Conservation (phyloP, 2,329 filamentous ascomycete genomes). For the Tolypocladium ophioglossoides region DNA sequence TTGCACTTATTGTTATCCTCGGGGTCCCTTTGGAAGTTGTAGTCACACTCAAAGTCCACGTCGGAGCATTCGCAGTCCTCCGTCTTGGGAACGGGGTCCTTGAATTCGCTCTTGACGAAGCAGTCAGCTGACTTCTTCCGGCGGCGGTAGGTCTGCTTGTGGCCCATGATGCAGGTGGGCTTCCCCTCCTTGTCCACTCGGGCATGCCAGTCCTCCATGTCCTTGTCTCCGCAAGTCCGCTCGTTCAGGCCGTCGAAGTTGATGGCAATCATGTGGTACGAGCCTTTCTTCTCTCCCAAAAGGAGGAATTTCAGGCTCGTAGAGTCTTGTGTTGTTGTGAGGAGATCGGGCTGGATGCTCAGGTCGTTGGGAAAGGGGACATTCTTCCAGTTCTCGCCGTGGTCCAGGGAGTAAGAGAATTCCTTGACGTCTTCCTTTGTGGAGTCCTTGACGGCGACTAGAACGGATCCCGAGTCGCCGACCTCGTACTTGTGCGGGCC, state of each 20-base stretch:
- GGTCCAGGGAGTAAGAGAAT: constrained; percentile 71
- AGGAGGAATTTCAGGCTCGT: constrained; percentile 87
- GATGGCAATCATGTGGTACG: constrained; percentile 60
- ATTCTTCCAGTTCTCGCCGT: constrained; percentile 74
- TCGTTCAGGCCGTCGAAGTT: constrained; percentile 79
- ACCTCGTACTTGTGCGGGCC: constrained; percentile 94
- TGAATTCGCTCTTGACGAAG: constrained; percentile 78
- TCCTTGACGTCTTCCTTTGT: constrained; percentile 47
- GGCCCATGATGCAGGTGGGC: constrained; percentile 88
- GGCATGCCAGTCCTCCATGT: constrained; percentile 85
- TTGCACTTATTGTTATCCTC: constrained; percentile 60
- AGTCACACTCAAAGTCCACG: constrained; percentile 91
- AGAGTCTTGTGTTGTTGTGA: constrained; percentile 87
- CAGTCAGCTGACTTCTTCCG: constrained; percentile 84
- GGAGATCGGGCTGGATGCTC: constrained; percentile 58
- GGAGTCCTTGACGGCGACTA: constrained; percentile 74
- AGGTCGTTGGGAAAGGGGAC: constrained; percentile 55
- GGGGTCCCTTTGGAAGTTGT: constrained; percentile 65
- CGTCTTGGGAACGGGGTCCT: constrained; percentile 59
- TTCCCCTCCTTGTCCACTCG: constrained; percentile 70
- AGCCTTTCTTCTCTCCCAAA: constrained; percentile 48
- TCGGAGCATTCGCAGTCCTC: constrained; percentile 73
- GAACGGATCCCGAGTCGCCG: constrained; percentile 81
- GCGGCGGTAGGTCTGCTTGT: constrained; percentile 76
- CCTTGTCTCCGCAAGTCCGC: constrained; percentile 62